Evolutionary conservation across 2,329 filamentous ascomycete genomes (phyloP), one percentile per base, ranked within the genome.

Genomic region (Colletotrichum coccodes): DNA sequence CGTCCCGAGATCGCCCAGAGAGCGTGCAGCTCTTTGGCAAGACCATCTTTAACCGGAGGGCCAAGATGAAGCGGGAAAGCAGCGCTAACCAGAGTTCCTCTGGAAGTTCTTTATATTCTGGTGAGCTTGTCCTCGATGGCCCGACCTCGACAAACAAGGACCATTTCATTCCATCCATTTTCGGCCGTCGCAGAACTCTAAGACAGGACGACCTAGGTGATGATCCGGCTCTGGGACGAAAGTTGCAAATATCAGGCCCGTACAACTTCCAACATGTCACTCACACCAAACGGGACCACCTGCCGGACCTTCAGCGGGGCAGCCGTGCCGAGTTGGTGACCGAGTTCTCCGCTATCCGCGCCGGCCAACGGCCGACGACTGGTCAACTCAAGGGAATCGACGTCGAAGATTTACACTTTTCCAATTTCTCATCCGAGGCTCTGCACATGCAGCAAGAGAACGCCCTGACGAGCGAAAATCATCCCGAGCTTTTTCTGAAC

Each of bases 221-320:
- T 16, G 68, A 71, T 40, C 60, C 57, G 32, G 28, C 60, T n/a
- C 18, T 69, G 52, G 75, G 5, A 74, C 85, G 78, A 73, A 85
- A 82, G 70, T 74, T 85, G 57, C 84, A 85, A 61, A 91, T 91
- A 61, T 91, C 89, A 1, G 85, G 82, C 1, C 89, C 89, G 3
- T 91, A 89, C 78, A 90, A 91, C 79, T 91, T 91, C 70, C 89
- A 91, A 74, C 89, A 91, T 76, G 82, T 91, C 38, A 85, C 86
- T 4, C 89, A 91, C 75, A 88, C 86, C 14, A 80, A 83, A 14
- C 85, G 84, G 53, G 84, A 89, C 34, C 80, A 85, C 57, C 67
- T 85, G 3, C 77, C 83, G 4, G 80, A 79, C 63, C 70, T 84
- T 7, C 79, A 82, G 47, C 77, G 79, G 32, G 73, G 78, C 3